Conservation (phyloP, 139 green algal species). For the Nannochloris sp. region DNA sequence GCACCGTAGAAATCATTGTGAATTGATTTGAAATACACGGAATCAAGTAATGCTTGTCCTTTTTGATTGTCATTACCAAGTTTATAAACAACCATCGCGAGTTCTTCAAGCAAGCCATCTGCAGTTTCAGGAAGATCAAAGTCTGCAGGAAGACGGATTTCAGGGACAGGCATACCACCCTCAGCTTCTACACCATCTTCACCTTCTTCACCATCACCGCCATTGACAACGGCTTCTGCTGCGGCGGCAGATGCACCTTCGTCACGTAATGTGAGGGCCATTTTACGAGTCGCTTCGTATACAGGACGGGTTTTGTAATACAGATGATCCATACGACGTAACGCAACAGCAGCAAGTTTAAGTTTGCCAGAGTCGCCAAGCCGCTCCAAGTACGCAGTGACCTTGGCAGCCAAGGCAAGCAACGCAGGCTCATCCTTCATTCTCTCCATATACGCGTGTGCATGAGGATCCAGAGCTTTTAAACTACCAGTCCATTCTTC, state of each 20-base stretch:
- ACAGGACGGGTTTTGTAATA: constrained; percentile 91
- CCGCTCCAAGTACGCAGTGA: constrained; percentile 48
- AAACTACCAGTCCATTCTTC: constrained; percentile 96
- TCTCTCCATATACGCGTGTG: constrained; percentile 90
- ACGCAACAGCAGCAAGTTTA: constrained; percentile 44
- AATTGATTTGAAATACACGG: constrained; percentile 86
- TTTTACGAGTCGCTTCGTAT: constrained; percentile 77
- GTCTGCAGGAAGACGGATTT: constrained; percentile 65
- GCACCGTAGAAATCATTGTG: constrained; percentile 87
- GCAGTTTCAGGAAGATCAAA: constrained; percentile 58
- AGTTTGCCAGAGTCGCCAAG: constrained; percentile 17
- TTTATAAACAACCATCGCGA: constrained; percentile 72
- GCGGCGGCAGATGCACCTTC: constrained; percentile 15
- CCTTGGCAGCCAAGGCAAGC: constrained; percentile 78
- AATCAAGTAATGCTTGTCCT: constrained; percentile 91
- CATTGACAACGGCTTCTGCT: constrained; percentile 26
- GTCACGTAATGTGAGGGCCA: constrained; percentile 55
- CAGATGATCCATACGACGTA: constrained; percentile 90
- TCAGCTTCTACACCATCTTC: constrained; percentile 12
- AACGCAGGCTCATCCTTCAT: constrained; percentile 90
- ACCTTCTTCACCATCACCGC: constrained; percentile 38
- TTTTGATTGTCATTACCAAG: constrained; percentile 95
- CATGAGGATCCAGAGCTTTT: constrained; percentile 95
- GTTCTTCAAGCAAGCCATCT: constrained; percentile 40
- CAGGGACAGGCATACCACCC: constrained; percentile 34